Percentiles rank a stretch among this genome's conserved stretches.
These are phyloP conservation scores for Aspergillus candidus DNA, from an alignment of 2,329 filamentous ascomycete genomes.

Conservation along the genomic window DNA sequence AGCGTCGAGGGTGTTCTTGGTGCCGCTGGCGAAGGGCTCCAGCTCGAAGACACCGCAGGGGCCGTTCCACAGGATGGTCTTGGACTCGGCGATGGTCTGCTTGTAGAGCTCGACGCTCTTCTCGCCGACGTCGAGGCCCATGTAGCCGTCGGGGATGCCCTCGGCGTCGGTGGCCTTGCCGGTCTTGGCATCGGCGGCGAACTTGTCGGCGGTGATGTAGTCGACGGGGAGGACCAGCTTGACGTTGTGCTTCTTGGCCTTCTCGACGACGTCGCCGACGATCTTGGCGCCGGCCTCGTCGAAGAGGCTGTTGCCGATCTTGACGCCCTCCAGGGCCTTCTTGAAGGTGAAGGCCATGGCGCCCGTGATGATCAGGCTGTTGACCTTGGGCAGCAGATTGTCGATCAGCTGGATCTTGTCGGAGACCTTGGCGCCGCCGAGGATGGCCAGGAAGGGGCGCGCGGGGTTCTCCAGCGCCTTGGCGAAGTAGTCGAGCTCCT, in stretches of 20 bases:
- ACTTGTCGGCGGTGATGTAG: conserved; percentile 95
- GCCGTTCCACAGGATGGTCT: conserved; percentile 99
- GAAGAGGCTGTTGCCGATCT: conserved; percentile 86
- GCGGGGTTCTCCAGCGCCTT: conserved; percentile 89
- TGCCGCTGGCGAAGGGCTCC: conserved; percentile 85
- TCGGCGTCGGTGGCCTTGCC: conserved; percentile 77
- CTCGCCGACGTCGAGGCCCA: conserved; percentile 91
- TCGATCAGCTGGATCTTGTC: conserved; percentile 99
- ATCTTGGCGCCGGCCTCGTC: conserved; percentile 93
- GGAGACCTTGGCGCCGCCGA: conserved; percentile 95
- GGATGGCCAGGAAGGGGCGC: conserved; percentile 95
- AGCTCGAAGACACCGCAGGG: conserved; percentile 97
- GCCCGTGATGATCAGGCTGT: conserved; percentile 93
- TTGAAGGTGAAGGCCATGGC: conserved; percentile 99
- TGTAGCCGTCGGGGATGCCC: conserved; percentile 94
- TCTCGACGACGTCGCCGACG: conserved; percentile 78
- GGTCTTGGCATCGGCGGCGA: conserved; percentile 73
- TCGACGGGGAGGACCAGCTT: conserved; percentile 91
- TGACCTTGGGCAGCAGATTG: conserved; percentile 96
- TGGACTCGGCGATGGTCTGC: conserved; percentile 74
- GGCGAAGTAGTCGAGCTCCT: conserved; percentile 99
- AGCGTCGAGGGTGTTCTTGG: conserved; percentile 85
- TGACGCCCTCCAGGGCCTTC: conserved; percentile 88
- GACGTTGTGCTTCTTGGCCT: conserved; percentile 94
- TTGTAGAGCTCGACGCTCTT: conserved; percentile 86